phyloP scores from a whole-genome alignment of 202 grass and related monocot genomes.

The Eragrostis tef region DNA sequence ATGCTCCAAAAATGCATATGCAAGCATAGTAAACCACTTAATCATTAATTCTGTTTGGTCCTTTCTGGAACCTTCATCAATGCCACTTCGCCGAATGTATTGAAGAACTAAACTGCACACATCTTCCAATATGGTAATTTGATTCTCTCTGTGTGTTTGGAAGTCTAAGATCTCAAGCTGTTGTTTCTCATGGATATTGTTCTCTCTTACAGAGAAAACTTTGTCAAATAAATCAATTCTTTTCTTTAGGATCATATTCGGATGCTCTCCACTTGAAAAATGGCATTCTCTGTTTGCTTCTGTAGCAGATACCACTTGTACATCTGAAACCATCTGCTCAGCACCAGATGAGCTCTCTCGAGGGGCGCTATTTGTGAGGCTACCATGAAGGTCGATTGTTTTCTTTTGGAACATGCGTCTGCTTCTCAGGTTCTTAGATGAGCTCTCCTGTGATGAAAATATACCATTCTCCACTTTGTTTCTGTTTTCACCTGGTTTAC shows the following conservation, averaged over 20 bases:
- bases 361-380: conserved; percentile 30
- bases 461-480: conserved; percentile 14
- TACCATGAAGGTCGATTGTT: conserved; percentile 27
- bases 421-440: conserved; percentile 33
- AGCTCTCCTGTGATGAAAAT: conserved; percentile 27
- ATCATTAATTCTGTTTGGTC: conserved; percentile 51
- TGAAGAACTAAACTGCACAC: conserved; percentile 53
- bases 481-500: conserved; percentile 42
- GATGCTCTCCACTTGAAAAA: conserved; percentile 43
- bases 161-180: conserved; percentile 59
- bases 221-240: conserved; percentile 58
- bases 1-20: conserved; percentile 61
- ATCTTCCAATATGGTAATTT: conserved; percentile 49
- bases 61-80: conserved; percentile 45
- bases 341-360: conserved; percentile 15
- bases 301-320: conserved; percentile 43
- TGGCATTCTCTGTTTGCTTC: conserved; percentile 42
- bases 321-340: conserved; percentile 46
- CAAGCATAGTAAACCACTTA: conserved; percentile 56
- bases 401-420: conserved; percentile 12
- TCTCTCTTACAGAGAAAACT: conserved; percentile 55
- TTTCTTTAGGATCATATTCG: conserved; percentile 25
- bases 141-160: conserved; percentile 51
- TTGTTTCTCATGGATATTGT: conserved; percentile 59
- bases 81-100: conserved; percentile 45